phyloP scores from a whole-genome alignment of 148 eudicot genomes.

The Mesembryanthemum crystallinum region DNA sequence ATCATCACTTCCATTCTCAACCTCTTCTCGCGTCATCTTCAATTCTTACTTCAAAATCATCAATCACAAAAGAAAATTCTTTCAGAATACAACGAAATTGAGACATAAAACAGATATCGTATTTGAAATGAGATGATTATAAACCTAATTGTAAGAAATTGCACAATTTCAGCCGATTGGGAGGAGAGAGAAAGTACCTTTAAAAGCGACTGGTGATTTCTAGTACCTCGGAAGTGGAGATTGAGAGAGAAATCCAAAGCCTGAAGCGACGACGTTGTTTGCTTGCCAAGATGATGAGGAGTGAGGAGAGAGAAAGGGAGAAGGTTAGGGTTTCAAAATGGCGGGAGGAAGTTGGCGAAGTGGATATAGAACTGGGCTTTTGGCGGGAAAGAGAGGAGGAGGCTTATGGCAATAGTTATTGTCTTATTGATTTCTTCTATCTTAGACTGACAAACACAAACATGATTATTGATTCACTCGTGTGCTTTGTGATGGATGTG shows the following conservation, averaged over 20 bases:
- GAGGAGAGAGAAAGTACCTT: constrained; percentile 1
- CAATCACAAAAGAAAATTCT: constrained; percentile 1
- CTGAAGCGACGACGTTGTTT: neutral
- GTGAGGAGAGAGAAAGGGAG: neutral
- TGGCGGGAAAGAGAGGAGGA: constrained; percentile 25
- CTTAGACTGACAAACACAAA: too few species aligned
- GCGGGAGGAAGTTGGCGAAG: constrained; percentile 25
- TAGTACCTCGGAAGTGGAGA: neutral
- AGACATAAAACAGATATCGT: too few species aligned
- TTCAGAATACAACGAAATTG: neutral
- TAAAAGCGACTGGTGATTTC: neutral
- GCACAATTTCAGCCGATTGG: neutral
- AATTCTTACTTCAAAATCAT: constrained; percentile 10
- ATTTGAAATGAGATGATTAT: too few species aligned
- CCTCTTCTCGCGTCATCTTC: constrained; percentile 49
- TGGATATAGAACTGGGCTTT: neutral
- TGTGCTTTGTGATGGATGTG: too few species aligned
- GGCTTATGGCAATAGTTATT: too few species aligned
- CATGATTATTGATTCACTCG: too few species aligned
- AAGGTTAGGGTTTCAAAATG: constrained; percentile 16
- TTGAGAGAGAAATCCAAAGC: neutral
- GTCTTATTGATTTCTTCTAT: too few species aligned
- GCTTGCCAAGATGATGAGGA: neutral
- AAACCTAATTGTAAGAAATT: neutral
- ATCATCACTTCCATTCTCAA: constrained; percentile 51